Evolutionary conservation across 2,329 filamentous ascomycete genomes (phyloP).

Genomic region (Huntiella decipiens): DNA sequence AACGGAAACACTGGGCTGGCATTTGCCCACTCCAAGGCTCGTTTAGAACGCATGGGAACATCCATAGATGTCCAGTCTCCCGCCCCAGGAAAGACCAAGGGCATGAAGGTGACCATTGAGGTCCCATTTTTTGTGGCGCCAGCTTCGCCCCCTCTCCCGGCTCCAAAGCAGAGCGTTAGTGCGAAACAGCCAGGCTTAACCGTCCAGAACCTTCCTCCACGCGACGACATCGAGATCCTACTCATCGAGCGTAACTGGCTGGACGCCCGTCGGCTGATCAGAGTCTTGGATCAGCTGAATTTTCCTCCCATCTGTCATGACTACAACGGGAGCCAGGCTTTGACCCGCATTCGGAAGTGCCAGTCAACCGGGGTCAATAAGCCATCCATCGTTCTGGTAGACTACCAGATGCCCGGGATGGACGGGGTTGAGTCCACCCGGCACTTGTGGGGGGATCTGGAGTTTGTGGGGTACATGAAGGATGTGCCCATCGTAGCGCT

Average conservation of each 20-base stretch:
- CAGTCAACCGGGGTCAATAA: constrained; percentile 30
- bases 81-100: constrained; percentile 28
- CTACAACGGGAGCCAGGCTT: constrained; percentile 61
- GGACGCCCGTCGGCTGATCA: constrained; percentile 13
- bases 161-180: neutral
- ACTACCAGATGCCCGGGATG: constrained; percentile 57
- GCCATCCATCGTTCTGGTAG: constrained; percentile 62
- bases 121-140: constrained; percentile 38
- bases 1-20: no score
- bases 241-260: constrained; percentile 56
- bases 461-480: constrained; percentile 24
- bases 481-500: constrained; percentile 62
- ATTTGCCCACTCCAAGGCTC: no score
- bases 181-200: neutral
- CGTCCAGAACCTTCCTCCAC: constrained; percentile 12
- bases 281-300: constrained; percentile 13
- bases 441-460: constrained; percentile 18
- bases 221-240: constrained; percentile 45
- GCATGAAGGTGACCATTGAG: constrained; percentile 58
- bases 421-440: constrained; percentile 66
- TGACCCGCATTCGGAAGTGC: constrained; percentile 50
- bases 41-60: constrained; percentile 51
- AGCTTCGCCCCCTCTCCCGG: neutral
- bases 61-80: constrained; percentile 51
- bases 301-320: constrained; percentile 4